A percentile compares a stretch with the other conserved stretches of the same genome.
phyloP scores from a whole-genome alignment of 2,329 filamentous ascomycete species.

The Chalara sp. region DNA sequence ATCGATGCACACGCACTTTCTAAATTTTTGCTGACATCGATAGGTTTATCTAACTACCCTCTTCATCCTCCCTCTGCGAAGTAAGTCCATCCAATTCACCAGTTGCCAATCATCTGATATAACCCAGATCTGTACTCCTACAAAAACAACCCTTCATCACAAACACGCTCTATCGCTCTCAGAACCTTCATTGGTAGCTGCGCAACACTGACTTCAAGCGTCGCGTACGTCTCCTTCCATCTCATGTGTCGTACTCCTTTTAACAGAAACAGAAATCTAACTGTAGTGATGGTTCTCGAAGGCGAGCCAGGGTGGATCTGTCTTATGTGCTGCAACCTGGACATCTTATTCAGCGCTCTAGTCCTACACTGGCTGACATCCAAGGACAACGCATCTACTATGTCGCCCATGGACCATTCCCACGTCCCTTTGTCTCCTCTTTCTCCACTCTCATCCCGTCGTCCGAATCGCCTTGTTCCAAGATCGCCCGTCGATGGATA shows the following conservation, averaged over 20 bases:
- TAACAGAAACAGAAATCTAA: constrained; percentile 43
- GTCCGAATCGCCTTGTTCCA: too few species aligned
- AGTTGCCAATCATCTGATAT: constrained; percentile 29
- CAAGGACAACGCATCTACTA: constrained; percentile 28
- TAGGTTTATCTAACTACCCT: constrained; percentile 50
- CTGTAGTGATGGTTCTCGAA: constrained; percentile 48
- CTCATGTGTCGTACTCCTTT: neutral
- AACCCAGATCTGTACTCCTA: constrained; percentile 48
- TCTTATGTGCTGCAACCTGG: constrained; percentile 57
- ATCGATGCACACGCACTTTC: constrained; percentile 1
- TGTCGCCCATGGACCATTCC: neutral
- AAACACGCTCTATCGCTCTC: constrained; percentile 44
- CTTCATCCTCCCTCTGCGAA: constrained; percentile 54
- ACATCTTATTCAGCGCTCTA: constrained; percentile 52
- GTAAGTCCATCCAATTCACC: too few species aligned
- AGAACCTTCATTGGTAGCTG: constrained; percentile 54
- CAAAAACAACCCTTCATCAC: constrained; percentile 36
- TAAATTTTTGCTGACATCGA: constrained; percentile 5
- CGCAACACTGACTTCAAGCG: constrained; percentile 49
- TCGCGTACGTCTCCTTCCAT: constrained; percentile 37
- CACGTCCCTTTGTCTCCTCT: too few species aligned
- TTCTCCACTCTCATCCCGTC: too few species aligned
- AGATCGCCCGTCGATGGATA: too few species aligned
- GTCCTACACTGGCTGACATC: constrained; percentile 55
- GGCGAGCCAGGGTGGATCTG: constrained; percentile 61